Conservation (phyloP, 164 flowering plant genomes). For the Annona cherimola region DNA sequence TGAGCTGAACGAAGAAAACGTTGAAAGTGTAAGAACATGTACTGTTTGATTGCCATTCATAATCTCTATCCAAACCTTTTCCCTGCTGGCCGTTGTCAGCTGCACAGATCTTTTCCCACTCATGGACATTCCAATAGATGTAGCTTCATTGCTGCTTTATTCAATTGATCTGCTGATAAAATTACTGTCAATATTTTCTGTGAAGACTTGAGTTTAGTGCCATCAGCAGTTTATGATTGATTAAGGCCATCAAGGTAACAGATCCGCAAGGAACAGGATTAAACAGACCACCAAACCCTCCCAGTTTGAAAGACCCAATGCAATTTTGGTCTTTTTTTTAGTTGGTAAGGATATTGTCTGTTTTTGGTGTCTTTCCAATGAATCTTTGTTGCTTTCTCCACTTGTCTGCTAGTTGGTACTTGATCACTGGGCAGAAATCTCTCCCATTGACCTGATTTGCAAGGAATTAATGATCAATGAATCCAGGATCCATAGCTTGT, state of each 20-base stretch:
- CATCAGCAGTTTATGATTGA: too few species aligned
- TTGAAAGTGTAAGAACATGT: slow-evolving; percentile 63
- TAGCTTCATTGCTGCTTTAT: too few species aligned
- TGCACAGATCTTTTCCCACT: too few species aligned
- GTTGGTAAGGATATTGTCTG: too few species aligned
- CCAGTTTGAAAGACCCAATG: background rate
- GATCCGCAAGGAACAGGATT: background rate
- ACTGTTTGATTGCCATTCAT: background rate
- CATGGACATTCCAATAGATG: too few species aligned
- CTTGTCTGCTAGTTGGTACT: background rate
- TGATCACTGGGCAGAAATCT: background rate
- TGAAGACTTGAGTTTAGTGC: too few species aligned
- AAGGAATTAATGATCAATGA: background rate
- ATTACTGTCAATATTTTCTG: too few species aligned
- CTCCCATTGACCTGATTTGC: background rate
- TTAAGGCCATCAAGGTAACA: background rate
- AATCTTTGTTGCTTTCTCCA: background rate
- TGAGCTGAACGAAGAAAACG: slow-evolving; percentile 75
- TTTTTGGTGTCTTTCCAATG: background rate
- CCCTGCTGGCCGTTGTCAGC: too few species aligned
- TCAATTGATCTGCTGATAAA: too few species aligned
- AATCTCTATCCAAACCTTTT: background rate
- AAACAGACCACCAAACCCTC: background rate
- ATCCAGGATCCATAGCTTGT: background rate
- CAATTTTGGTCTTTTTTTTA: background rate